Evolutionary conservation across 352 stramenopile genomes (phyloP).

Genomic region (Phytophthora pini): DNA sequence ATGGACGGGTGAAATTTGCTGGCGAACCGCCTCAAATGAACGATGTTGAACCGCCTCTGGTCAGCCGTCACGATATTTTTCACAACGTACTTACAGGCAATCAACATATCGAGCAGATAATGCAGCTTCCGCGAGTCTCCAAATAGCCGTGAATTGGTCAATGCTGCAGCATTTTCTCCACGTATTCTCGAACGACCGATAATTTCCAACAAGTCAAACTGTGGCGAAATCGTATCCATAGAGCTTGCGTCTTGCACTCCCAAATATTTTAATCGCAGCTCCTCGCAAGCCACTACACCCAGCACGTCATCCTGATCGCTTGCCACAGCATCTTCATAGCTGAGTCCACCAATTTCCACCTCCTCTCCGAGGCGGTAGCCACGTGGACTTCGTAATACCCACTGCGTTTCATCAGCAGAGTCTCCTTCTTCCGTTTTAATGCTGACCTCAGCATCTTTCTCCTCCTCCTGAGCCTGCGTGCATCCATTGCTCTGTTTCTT

Average conservation of each 20-base stretch:
- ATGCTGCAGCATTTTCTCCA: conserved; percentile 65
- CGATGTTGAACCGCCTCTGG: conserved; percentile 80
- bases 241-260: conserved; percentile 58
- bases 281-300: conserved; percentile 72
- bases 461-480: conserved; percentile 3
- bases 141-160: conserved; percentile 66
- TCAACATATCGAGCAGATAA: conserved; percentile 84
- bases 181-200: conserved; percentile 65
- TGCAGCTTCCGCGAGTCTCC: conserved; percentile 79
- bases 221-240: conserved; percentile 67
- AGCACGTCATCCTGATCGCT: conserved; percentile 58
- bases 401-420: conserved; percentile 46
- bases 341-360: conserved; percentile 54
- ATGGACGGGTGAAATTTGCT: conserved; percentile 73
- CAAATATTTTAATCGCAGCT: conserved; percentile 73
- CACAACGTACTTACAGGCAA: conserved; percentile 59
- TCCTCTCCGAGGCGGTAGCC: conserved; percentile 67
- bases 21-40: conserved; percentile 76
- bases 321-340: conserved; percentile 66
- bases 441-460: not conserved
- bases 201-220: conserved; percentile 84
- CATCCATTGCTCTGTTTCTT: conserved; percentile 7
- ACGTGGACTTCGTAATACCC: conserved; percentile 69
- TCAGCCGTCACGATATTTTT: conserved; percentile 84
- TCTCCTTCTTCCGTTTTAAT: conserved; percentile 33